Evolutionary conservation across 148 eudicot species (phyloP).

Genomic region (Amaranthus palmeri): DNA sequence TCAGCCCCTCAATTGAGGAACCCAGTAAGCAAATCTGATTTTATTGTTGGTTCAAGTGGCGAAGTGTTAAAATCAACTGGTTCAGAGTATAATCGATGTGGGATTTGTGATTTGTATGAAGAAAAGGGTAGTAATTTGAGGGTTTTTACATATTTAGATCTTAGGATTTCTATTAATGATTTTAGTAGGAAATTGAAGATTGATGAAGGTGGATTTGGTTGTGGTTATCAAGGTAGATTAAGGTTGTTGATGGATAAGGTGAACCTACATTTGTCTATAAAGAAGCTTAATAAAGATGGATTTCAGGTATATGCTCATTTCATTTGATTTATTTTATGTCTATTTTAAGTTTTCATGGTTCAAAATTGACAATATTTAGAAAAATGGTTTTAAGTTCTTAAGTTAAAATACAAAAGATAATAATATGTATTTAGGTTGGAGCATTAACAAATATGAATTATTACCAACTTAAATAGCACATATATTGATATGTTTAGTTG

Average conservation of each 20-base stretch:
- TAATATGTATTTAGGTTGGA: background rate
- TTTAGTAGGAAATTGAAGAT: conserved; percentile 64
- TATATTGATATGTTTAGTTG: no score
- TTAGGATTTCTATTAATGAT: conserved; percentile 51
- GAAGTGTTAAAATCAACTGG: conserved; percentile 41
- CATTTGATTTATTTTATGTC: background rate
- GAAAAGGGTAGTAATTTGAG: conserved; percentile 64
- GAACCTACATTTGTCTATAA: conserved; percentile 48
- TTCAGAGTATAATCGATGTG: conserved; percentile 40
- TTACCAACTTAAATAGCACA: no score
- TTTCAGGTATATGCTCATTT: conserved; percentile 48
- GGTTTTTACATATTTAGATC: conserved; percentile 54
- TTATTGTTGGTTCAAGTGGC: conserved; percentile 26
- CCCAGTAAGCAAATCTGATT: conserved; percentile 36
- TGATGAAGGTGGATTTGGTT: conserved; percentile 92
- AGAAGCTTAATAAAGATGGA: conserved; percentile 72
- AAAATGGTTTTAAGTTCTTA: background rate
- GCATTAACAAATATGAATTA: no score
- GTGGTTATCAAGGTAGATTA: conserved; percentile 64
- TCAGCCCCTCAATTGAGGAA: conserved; percentile 61
- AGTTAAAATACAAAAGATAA: background rate
- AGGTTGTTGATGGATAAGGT: conserved; percentile 41
- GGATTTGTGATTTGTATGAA: conserved; percentile 58
- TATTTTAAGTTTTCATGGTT: background rate
- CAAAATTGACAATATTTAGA: background rate